Base-by-base conservation (phyloP, 768 basidiomycete species). In the Galerina marginata region DNA sequence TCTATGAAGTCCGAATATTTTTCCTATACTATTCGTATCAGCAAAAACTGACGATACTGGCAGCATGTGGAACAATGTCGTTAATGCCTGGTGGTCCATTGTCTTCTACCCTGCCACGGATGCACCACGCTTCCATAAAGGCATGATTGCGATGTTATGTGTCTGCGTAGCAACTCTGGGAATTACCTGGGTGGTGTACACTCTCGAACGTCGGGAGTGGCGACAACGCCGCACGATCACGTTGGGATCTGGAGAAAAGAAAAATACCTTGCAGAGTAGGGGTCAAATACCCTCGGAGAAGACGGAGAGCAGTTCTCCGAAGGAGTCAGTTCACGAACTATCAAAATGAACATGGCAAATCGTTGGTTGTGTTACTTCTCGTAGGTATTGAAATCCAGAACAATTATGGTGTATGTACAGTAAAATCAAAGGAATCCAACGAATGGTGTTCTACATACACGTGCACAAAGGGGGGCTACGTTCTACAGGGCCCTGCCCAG, bases 91-190 rank as follows among this genome's bases (percentile, higher is more conserved):
- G 86, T 89, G 86, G 87, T 81, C 86, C 46, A 77, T 89, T 7
- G 79, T 91, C 20, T 86, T 89, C 69, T 91, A 90, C 71, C 86
- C 84, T n/a, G 88, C 89, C 4, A 87, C 86, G 25, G 86, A 90
- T 53, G 89, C 88, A 4, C 89, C 90, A 4, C 74, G 74, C 25
- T 91, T 91, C 72, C 78, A 69, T 15, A 90, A 84, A 58, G 90
- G 89, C 20, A 86, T 88, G 85, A 85, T 86, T 63, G 83, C 87
- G 9, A 87, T 89, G 86, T 78, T 89, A 37, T 83, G 82, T 46
- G 80, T 80, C 0, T 82, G 82, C 44, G 72, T 78, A 25, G 85
- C 84, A n/a, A 88, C 88, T 9, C 71, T 89, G 14, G 74, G 60
- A 6, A 77, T 81, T 29, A 89, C 87, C 3, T 83, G 77, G 74